phyloP scores from a whole-genome alignment of 2,329 filamentous ascomycete genomes.

The Ustilaginoidea virens region DNA sequence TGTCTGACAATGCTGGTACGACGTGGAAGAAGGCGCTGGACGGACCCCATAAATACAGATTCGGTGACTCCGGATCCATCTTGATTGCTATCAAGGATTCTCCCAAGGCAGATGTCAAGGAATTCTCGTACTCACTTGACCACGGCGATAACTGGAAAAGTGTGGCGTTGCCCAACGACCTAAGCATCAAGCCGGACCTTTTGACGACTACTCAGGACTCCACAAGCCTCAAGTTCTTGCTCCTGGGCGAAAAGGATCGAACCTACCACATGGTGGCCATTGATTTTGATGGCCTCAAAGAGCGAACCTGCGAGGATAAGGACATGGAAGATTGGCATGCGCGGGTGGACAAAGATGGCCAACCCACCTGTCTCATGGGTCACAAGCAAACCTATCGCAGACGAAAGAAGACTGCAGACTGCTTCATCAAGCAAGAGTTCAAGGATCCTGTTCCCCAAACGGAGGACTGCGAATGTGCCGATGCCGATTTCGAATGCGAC shows the following conservation, averaged over 20 bases:
- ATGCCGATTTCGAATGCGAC: slow-evolving; percentile 87
- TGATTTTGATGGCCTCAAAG: slow-evolving; percentile 70
- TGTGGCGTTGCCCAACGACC: slow-evolving; percentile 47
- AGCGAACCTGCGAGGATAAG: slow-evolving; percentile 58
- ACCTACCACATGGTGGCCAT: slow-evolving; percentile 56
- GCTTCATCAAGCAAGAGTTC: slow-evolving; percentile 78
- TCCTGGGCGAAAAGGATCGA: slow-evolving; percentile 48
- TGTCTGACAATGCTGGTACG: slow-evolving; percentile 81
- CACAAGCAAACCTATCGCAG: slow-evolving; percentile 78
- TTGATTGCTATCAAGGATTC: slow-evolving; percentile 72
- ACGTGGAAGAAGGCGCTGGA: slow-evolving; percentile 65
- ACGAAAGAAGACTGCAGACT: slow-evolving; percentile 75
- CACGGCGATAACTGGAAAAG: slow-evolving; percentile 75
- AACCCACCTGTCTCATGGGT: slow-evolving; percentile 87
- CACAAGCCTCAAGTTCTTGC: slow-evolving; percentile 78
- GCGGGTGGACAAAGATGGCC: slow-evolving; percentile 61
- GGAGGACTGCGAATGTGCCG: slow-evolving; percentile 66
- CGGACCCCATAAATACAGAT: slow-evolving; percentile 87
- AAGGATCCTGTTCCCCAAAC: slow-evolving; percentile 57
- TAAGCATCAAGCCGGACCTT: slow-evolving; percentile 54
- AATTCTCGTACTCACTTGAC: slow-evolving; percentile 65
- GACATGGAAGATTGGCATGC: slow-evolving; percentile 87
- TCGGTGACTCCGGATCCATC: slow-evolving; percentile 84
- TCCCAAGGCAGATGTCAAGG: slow-evolving; percentile 38
- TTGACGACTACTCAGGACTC: slow-evolving; percentile 87